These are phyloP conservation scores for Waltergamsia citrina DNA, from an alignment of 2,329 filamentous ascomycete species.

Conservation along the genomic window DNA sequence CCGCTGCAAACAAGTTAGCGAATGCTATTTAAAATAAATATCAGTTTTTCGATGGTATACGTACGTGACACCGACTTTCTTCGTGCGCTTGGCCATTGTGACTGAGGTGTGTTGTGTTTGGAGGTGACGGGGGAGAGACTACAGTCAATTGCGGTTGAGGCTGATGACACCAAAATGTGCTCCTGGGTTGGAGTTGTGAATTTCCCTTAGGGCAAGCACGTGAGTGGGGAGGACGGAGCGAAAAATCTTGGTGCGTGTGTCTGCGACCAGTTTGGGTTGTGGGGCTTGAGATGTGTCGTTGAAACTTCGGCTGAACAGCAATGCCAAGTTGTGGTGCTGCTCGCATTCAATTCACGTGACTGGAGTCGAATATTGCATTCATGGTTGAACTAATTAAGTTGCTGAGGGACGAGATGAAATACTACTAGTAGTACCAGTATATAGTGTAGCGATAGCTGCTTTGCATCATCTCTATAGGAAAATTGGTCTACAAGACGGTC, in stretches of 20 bases:
- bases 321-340: too few species aligned
- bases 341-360: too few species aligned
- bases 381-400: too few species aligned
- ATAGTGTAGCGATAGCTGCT: too few species aligned
- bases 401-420: too few species aligned
- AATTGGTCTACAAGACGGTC: too few species aligned
- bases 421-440: too few species aligned
- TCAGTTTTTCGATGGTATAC: conserved; percentile 15
- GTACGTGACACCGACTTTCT: conserved; percentile 90
- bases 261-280: background rate
- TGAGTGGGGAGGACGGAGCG: conserved; percentile 16
- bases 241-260: background rate
- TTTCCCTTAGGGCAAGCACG: conserved; percentile 31
- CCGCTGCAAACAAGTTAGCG: conserved; percentile 32
- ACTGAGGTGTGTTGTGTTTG: conserved; percentile 30
- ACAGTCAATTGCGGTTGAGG: conserved; percentile 10
- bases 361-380: too few species aligned
- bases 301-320: background rate
- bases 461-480: too few species aligned
- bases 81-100: conserved; percentile 93
- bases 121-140: conserved; percentile 20
- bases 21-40: conserved; percentile 3
- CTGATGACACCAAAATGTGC: conserved; percentile 21
- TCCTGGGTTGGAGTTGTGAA: conserved; percentile 25
- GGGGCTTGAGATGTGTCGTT: background rate